Percentiles rank a stretch among this genome's conserved stretches.
phyloP scores from a whole-genome alignment of 805 yeast genomes.

The Scheffersomyces ergatensis region DNA sequence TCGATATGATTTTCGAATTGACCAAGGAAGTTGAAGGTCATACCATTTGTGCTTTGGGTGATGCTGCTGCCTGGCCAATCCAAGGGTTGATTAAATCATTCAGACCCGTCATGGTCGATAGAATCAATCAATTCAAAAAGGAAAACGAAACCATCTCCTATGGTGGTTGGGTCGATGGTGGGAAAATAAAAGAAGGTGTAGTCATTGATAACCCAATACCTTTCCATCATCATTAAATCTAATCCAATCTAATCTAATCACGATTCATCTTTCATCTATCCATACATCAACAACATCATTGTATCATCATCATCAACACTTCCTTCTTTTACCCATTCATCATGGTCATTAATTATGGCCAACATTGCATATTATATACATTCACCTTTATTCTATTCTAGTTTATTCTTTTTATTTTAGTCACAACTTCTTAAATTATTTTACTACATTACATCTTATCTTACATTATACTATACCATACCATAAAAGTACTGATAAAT shows the following conservation, averaged over 20 bases:
- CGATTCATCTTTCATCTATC: not conserved
- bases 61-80: constrained; percentile 92
- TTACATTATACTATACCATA: no score
- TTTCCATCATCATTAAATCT: constrained; percentile 32
- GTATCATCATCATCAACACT: not conserved
- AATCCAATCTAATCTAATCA: not conserved
- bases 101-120: constrained; percentile 77
- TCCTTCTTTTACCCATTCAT: no score
- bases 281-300: not conserved
- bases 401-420: no score
- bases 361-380: no score
- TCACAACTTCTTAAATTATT: no score
- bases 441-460: no score
- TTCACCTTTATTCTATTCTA: no score
- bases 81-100: constrained; percentile 85
- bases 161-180: constrained; percentile 78
- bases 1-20: constrained; percentile 80
- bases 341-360: no score
- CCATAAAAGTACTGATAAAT: no score
- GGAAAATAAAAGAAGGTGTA: constrained; percentile 59
- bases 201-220: constrained; percentile 63
- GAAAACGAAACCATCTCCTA: constrained; percentile 47
- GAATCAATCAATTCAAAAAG: constrained; percentile 61
- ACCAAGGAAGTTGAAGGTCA: constrained; percentile 89
- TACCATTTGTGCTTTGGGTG: constrained; percentile 89